Evolutionary conservation across 805 yeast genomes (phyloP).

Genomic region (Metschnikowia amazonensis): DNA sequence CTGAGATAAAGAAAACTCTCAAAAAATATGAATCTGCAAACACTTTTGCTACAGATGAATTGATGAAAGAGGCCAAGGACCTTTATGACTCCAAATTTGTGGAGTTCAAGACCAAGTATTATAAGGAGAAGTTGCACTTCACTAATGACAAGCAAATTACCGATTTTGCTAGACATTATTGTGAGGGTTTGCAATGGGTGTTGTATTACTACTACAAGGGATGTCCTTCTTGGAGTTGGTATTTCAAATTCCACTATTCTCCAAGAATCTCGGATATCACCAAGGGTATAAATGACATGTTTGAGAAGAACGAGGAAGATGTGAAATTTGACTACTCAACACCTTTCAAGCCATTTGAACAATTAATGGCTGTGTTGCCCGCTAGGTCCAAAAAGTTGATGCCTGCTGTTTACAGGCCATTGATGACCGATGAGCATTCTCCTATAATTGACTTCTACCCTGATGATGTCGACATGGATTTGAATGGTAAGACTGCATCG

Average conservation of each 20-base stretch:
- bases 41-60: slow-evolving; percentile 56
- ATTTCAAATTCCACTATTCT: slow-evolving; percentile 81
- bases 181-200: slow-evolving; percentile 98
- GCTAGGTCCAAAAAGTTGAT: slow-evolving; percentile 80
- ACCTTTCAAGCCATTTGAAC: slow-evolving; percentile 92
- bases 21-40: slow-evolving; percentile 65
- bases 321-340: slow-evolving; percentile 62
- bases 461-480: slow-evolving; percentile 76
- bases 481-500: slow-evolving; percentile 90
- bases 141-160: slow-evolving; percentile 56
- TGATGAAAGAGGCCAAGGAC: slow-evolving; percentile 46
- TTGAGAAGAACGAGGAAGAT: slow-evolving; percentile 24
- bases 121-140: slow-evolving; percentile 73
- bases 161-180: slow-evolving; percentile 72
- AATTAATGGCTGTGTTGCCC: slow-evolving; percentile 95
- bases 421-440: slow-evolving; percentile 82
- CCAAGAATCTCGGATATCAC: slow-evolving; percentile 89
- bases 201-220: slow-evolving; percentile 86
- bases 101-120: slow-evolving; percentile 83
- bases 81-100: slow-evolving; percentile 72
- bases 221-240: slow-evolving; percentile 96
- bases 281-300: slow-evolving; percentile 60
- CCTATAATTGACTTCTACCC: slow-evolving; percentile 93
- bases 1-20: slow-evolving; percentile 49
- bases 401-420: slow-evolving; percentile 70